Evolutionary conservation across 73 alveolate species (phyloP), one percentile per base, ranked within the genome.

Genomic region (Paramecium sexaurelia): DNA sequence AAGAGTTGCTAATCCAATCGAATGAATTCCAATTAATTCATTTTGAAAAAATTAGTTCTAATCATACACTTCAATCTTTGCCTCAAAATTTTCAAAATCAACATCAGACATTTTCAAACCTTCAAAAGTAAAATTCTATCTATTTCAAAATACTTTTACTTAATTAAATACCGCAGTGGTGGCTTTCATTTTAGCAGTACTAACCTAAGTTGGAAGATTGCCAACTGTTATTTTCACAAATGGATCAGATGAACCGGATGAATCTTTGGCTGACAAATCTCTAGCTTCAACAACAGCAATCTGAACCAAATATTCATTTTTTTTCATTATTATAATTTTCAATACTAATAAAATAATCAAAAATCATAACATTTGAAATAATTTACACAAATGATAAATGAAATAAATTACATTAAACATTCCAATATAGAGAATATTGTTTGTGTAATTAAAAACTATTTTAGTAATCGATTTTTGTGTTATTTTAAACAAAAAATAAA

Each of bases 181-280:
- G 36, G 98, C 93, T 45, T 85, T 91, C 20, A 55, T 36, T 55
- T 94, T 91, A 15, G 94, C 94, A 51, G 92, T 91, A 3, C 99
- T 96, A 5, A 96, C 98, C 83, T 97, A 94, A 3, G 98, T 94
- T 9, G 95, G 95, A 6, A 87, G 93, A 66, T 92, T 94, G 13
- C 98, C 99, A 78, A 97, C 96, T 29, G 85, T 91, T 22, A 97
- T 94, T 92, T 93, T 95, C 61, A 96, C 98, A 55, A 94, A 97
- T 1, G 99, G 99, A 92, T 97, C 99, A 20, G 98, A 96, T 6
- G 98, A 93, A 1, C 99, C 99, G 5, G 96, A 92, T 22, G 94
- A 92, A 87, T 96, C 98, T 91, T 95, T 97, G 9, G 98, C 99
- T 55, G 86, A 86, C 7, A 97, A 35, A 55, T 95, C 94, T 61